phyloP scores from a whole-genome alignment of 257 asterid species.

The Paulownia fortunei region DNA sequence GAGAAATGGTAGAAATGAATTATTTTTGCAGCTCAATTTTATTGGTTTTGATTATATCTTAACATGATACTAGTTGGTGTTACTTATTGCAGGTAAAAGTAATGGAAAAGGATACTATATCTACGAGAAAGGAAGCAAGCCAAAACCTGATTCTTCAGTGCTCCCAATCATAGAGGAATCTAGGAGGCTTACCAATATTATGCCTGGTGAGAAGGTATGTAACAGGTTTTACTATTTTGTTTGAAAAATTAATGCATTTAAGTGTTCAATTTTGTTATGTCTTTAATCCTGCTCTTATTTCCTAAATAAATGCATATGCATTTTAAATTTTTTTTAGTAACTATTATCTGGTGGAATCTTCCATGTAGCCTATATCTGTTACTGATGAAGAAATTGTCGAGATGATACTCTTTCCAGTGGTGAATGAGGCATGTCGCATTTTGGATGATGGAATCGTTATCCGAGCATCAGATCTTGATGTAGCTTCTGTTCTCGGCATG shows the following conservation, averaged over 20 bases:
- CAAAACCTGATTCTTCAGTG: conserved; percentile 67
- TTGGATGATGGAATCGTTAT: conserved; percentile 62
- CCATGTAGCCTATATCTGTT: conserved; percentile 56
- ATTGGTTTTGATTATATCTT: not conserved
- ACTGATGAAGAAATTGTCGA: conserved; percentile 66
- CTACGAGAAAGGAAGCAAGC: conserved; percentile 68
- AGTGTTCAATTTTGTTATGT: not conserved
- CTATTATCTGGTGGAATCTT: not conserved
- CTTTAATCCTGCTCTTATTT: not conserved
- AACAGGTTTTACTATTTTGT: not conserved
- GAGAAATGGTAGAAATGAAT: conserved; percentile 52
- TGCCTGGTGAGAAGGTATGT: conserved; percentile 80
- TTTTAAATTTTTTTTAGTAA: not conserved
- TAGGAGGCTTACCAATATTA: conserved; percentile 60
- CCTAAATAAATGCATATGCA: not conserved
- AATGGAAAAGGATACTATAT: conserved; percentile 69
- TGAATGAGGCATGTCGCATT: conserved; percentile 72
- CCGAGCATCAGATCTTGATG: conserved; percentile 74
- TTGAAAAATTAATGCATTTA: not conserved
- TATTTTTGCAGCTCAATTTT: conserved; percentile 1
- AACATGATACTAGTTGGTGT: conserved; percentile 21
- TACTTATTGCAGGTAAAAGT: conserved; percentile 55
- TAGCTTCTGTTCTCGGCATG: conserved; percentile 74
- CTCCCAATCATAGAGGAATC: conserved; percentile 65
- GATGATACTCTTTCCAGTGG: conserved; percentile 74